Base-by-base conservation (phyloP, 805 yeast genomes). In the Wickerhamomyces tratensis region DNA sequence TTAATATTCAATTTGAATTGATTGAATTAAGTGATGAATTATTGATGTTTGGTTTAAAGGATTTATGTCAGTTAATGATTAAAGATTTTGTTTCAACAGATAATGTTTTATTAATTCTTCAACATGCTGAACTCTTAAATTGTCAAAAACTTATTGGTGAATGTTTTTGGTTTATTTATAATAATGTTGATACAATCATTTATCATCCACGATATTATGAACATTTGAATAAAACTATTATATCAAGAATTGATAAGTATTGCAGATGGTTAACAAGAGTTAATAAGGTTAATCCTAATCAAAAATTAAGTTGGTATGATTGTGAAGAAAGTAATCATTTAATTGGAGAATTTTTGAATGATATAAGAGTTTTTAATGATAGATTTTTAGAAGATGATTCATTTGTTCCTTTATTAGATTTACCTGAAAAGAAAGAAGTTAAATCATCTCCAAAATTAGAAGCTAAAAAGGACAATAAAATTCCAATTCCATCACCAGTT, bases 121-220 rank as follows among this genome's bases (percentile, higher is more conserved):
- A 69, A 11, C 79, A 79, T 51, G 71, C 94, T 0, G 69, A 69
- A 38, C 51, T 62, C 15, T 62, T 71, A 39, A 59, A 70, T 20
- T 83, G 87, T 7, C 56, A 61, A 11, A 74, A 79, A 48, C 58
- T 88, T 34, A 67, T 77, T 46, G 67, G 69, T 40, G 72, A 76
- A 42, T 76, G 95, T 54, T 63, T 80, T 26, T 79, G 86, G 80
- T 83, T 74, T 49, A 66, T 86, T 11, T 77, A 74, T 49, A 69
- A 74, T 48, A 86, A 86, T 55, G 61, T 84, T 43, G 87, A 79
- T 30, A 54, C 76, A 4, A 52, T 85, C 13, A 62, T 87, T 33
- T 72, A 77, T 41, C 58, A 56, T 39, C 44, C 52, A n/a, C 43
- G 41, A 33, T 55, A 51, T 38, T 47, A 47, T 33, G 51, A 47